Conservation (phyloP, 148 eudicot species). For the Rhododendron griersonianum region DNA sequence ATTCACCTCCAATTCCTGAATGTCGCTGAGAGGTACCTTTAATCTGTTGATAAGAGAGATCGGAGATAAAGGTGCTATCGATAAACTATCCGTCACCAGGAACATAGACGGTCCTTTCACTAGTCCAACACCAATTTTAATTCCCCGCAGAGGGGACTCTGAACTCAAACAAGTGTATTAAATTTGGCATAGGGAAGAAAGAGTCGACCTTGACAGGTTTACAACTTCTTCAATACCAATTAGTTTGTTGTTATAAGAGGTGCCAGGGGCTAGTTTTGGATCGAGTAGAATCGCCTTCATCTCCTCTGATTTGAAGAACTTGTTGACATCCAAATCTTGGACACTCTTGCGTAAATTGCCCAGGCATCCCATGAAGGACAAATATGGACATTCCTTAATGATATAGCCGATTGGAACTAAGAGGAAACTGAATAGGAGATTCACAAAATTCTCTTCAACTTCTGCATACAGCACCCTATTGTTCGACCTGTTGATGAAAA, state of each 20-base stretch:
- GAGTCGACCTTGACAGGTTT: background rate
- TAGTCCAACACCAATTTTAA: background rate
- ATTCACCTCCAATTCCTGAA: background rate
- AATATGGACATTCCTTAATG: background rate
- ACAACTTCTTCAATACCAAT: background rate
- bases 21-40: background rate
- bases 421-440: constrained; percentile 13
- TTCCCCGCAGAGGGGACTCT: background rate
- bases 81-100: constrained; percentile 5
- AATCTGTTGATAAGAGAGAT: background rate
- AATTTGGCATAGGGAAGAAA: background rate
- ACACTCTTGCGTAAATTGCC: constrained; percentile 7
- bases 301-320: background rate
- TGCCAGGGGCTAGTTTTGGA: constrained; percentile 17
- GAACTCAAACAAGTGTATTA: fast-evolving
- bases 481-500: background rate
- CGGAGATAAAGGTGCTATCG: constrained; percentile 2
- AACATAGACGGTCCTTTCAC: constrained; percentile 2
- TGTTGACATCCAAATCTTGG: background rate
- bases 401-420: constrained; percentile 10
- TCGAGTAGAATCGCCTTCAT: constrained; percentile 14
- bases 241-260: background rate
- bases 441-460: constrained; percentile 11
- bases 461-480: constrained; percentile 11
- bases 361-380: constrained; percentile 14